phyloP scores from a whole-genome alignment of 805 yeast species.

The Kodamaea leandrae region DNA sequence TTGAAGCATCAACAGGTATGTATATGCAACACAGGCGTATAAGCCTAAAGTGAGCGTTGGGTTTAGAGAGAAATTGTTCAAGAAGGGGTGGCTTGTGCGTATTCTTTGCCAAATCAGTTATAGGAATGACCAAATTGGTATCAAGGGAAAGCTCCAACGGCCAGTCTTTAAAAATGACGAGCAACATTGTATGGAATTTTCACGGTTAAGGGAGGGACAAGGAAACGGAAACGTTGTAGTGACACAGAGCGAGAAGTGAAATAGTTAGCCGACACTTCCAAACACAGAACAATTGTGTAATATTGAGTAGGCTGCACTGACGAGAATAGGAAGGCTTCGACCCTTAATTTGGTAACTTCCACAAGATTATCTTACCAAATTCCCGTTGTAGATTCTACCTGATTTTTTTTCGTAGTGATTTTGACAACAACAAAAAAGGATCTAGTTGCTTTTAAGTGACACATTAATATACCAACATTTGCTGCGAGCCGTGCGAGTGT shows the following conservation, averaged over 20 bases:
- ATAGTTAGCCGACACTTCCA: too few species aligned
- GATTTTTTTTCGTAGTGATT: conserved; percentile 1
- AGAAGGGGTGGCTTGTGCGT: not conserved
- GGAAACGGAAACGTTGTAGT: too few species aligned
- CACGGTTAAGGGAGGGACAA: not conserved
- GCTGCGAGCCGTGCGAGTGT: conserved; percentile 2
- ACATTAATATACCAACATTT: not conserved
- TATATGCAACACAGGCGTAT: not conserved
- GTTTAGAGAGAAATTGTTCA: too few species aligned
- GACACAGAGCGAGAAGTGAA: too few species aligned
- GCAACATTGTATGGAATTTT: not conserved
- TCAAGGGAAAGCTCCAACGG: not conserved
- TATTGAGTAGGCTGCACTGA: too few species aligned
- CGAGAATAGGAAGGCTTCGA: too few species aligned
- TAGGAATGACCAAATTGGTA: not conserved
- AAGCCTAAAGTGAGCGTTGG: too few species aligned
- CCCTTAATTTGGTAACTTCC: too few species aligned
- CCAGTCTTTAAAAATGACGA: not conserved
- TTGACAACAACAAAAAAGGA: conserved; percentile 5
- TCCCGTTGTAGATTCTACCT: not conserved
- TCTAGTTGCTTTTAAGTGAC: conserved; percentile 4
- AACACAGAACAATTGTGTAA: too few species aligned
- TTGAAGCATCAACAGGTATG: not conserved
- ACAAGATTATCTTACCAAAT: not conserved
- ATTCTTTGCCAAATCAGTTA: not conserved